Evolutionary conservation across 2,329 filamentous ascomycete species (phyloP), one percentile per base, ranked within the genome.

Genomic region (Sporothrix luriei): DNA sequence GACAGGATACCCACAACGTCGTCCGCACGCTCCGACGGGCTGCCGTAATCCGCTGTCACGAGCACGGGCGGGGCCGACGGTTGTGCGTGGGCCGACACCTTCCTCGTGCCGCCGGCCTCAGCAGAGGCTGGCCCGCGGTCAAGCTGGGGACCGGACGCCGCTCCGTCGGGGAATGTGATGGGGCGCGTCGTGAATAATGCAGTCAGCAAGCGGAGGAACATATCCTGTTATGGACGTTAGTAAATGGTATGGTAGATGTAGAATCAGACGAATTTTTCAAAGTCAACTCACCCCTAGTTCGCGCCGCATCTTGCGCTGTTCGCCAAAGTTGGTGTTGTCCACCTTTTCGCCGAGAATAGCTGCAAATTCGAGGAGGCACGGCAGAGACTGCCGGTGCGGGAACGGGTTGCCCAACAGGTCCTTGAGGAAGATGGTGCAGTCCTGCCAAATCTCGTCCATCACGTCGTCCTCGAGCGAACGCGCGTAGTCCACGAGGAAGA

Each of bases 361-460:
- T 0, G 93, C 91, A 76, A 98, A 97, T 75, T 97, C 92, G 14
- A 99, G 82, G 57, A 99, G 82, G 66, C 90, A 89, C 7, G 95
- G 92, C 51, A 99, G 80, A 9, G 94, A 94, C 76, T 97, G 94
- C 69, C 95, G 86, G 80, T 99, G 94, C 2, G 95, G 95, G 76
- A 99, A 93, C 0, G 95, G 96, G 76, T 99, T 99, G 29, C 90
- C 89, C 38, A 99, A 84, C 38, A 99, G 86, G 77, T 99, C 96
- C 73, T 89, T 91, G 71, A 98, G 79, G 78, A 99, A 99, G 0
- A 90, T 87, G 75, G 94, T 93, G 78, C 94, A 99, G 77, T 99
- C 94, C 52, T 89, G 85, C 95, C 95, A 99, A 64, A 99, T 97
- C 79, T 99, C 95, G 75, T 99, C 95, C 86, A 97, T 94, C 19